These are phyloP conservation scores for Trichoderma sp. DNA, from an alignment of 2,329 filamentous ascomycete species.

Conservation along the genomic window DNA sequence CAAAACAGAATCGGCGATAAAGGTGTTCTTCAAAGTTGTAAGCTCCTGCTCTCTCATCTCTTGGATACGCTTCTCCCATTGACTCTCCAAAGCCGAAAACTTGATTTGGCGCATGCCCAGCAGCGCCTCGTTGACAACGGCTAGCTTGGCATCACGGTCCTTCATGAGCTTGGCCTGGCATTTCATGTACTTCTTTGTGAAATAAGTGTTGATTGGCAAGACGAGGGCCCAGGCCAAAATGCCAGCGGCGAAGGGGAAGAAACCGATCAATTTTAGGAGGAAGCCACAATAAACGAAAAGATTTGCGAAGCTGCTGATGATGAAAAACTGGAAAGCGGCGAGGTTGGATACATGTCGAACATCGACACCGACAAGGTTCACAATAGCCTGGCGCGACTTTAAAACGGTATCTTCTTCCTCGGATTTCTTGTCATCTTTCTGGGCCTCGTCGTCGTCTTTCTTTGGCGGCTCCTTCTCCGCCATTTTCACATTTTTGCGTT, in stretches of 20 bases:
- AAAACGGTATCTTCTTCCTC: conserved; percentile 48
- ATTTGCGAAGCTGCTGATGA: conserved; percentile 61
- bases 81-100: conserved; percentile 70
- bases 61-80: conserved; percentile 70
- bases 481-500: conserved; percentile 72
- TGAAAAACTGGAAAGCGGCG: conserved; percentile 61
- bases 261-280: conserved; percentile 67
- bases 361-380: conserved; percentile 79
- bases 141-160: conserved; percentile 70
- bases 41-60: conserved; percentile 65
- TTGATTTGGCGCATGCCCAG: conserved; percentile 83
- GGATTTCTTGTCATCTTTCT: conserved; percentile 46
- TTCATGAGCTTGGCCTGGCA: conserved; percentile 72
- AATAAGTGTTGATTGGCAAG: conserved; percentile 65
- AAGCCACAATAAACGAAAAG: conserved; percentile 65
- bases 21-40: conserved; percentile 62
- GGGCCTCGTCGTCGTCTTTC: conserved; percentile 27
- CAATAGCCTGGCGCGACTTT: conserved; percentile 62
- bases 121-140: conserved; percentile 71
- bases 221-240: conserved; percentile 62
- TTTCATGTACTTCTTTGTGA: conserved; percentile 61
- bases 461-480: conserved; percentile 46
- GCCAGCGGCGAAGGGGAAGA: conserved; percentile 64
- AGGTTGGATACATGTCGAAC: conserved; percentile 67
- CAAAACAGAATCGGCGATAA: conserved; percentile 60